Evolutionary conservation across 805 yeast species (phyloP), one percentile per base, ranked within the genome.

Genomic region (Teunomyces atbi): DNA sequence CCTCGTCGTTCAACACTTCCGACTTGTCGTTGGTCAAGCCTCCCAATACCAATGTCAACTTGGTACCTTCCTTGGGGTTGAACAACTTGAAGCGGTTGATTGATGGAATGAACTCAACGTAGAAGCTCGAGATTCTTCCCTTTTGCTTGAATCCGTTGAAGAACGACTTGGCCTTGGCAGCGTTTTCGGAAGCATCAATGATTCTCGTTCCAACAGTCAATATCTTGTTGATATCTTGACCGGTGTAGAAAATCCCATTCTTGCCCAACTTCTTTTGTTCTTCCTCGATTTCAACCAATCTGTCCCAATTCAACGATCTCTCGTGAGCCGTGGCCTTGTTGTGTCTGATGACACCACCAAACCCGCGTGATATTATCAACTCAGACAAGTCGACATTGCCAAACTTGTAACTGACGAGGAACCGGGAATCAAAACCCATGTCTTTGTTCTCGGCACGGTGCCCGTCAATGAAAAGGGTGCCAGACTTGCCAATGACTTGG

Each of bases 141-240:
- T 84, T 83, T 53, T 84, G 80, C 59, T 78, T 80, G 54, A 89
- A 78, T 2, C 89, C 81, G 49, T 85, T 77, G 57, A 86, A 72
- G 58, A 83, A 87, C 5, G 91, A 82, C 51, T 82, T 82, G 28
- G 96, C 89, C 57, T 88, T 81, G 35, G 82, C 69, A 5, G 77
- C 73, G 54, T 77, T 79, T 61, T 87, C 96, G 16, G 92, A 84
- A 4, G 95, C 96, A 61, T 89, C 92, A 28, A 86, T 86, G 27
- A 81, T 65, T 54, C 89, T 76, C 32, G 81, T 82, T 16, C 79
- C 66, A 12, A 79, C 79, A 12, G 81, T 80, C 44, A 78, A 75
- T 11, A 71, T 59, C 57, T 82, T 81, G 45, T 55, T 53, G 43
- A 69, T 57, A 47, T 70, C 74, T 7, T 27, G 26, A 6, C 69